Conservation (phyloP, 352 stramenopile genomes). For the Globisporangium polare region DNA sequence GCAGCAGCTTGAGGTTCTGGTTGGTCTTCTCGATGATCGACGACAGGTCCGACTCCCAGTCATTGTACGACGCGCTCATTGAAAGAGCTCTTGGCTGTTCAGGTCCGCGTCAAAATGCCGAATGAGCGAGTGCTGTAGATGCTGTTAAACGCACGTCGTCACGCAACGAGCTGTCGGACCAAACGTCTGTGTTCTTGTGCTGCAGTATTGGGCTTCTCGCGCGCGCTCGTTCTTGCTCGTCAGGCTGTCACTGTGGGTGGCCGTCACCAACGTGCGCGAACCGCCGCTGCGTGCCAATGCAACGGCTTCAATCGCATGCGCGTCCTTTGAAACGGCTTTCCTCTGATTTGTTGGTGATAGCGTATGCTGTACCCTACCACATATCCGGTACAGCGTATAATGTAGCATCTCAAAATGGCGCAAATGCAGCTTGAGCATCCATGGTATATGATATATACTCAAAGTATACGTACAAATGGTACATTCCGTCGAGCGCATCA, state of each 20-base stretch:
- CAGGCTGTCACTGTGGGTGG: not conserved
- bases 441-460: not conserved
- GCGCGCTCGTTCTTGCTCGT: not conserved
- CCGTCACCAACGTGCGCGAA: not conserved
- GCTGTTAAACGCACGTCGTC: conserved; percentile 6
- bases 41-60: conserved; percentile 81
- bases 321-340: conserved; percentile 3
- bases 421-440: no score
- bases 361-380: not conserved
- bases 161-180: not conserved
- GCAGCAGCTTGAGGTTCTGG: conserved; percentile 82
- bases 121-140: not conserved
- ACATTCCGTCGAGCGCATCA: not conserved
- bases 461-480: not conserved
- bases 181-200: not conserved
- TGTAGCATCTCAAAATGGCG: not conserved
- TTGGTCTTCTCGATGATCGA: conserved; percentile 89
- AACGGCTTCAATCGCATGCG: conserved; percentile 6
- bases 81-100: not conserved
- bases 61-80: conserved; percentile 62
- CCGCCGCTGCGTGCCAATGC: conserved; percentile 5
- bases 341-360: not conserved
- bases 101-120: not conserved
- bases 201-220: not conserved
- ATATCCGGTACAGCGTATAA: not conserved